phyloP scores from a whole-genome alignment of 2,329 filamentous ascomycete species.

The Paramyrothecium sp. region DNA sequence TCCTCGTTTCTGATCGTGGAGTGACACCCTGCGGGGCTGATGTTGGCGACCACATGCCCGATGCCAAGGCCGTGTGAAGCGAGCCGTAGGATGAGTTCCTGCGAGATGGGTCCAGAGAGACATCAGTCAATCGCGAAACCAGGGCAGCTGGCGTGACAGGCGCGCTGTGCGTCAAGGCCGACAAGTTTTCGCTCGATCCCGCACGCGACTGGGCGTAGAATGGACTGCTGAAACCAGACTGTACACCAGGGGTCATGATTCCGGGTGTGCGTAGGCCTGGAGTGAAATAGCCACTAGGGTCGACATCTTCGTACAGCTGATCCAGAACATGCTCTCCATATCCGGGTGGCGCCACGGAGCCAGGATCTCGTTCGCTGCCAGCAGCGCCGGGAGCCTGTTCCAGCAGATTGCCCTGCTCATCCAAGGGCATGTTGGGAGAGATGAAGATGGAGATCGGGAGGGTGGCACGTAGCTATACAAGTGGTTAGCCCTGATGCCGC shows the following conservation, averaged over 20 bases:
- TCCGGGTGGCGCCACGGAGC: constrained; percentile 78
- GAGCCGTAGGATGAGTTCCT: constrained; percentile 46
- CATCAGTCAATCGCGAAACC: constrained; percentile 68
- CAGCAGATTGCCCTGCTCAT: constrained; percentile 80
- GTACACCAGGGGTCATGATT: constrained; percentile 71
- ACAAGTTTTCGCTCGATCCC: constrained; percentile 78
- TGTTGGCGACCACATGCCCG: constrained; percentile 43
- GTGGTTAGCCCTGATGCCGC: background rate
- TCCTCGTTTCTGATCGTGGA: constrained; percentile 45
- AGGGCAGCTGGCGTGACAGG: constrained; percentile 48
- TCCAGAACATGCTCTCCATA: constrained; percentile 91
- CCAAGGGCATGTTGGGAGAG: constrained; percentile 86
- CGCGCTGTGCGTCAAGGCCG: constrained; percentile 39
- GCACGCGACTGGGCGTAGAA: constrained; percentile 70
- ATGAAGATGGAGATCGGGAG: constrained; percentile 93
- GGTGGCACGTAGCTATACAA: constrained; percentile 72
- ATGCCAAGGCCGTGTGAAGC: constrained; percentile 36
- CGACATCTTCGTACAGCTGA: constrained; percentile 84
- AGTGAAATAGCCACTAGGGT: constrained; percentile 77
- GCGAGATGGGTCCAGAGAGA: constrained; percentile 51
- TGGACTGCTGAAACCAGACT: constrained; percentile 78
- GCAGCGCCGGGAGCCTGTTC: constrained; percentile 53
- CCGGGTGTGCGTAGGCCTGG: constrained; percentile 58
- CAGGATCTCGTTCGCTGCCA: constrained; percentile 49
- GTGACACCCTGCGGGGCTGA: constrained; percentile 32